Conservation (phyloP, 192 early-diverging fungal genomes). For the Coemansia sp. region DNA sequence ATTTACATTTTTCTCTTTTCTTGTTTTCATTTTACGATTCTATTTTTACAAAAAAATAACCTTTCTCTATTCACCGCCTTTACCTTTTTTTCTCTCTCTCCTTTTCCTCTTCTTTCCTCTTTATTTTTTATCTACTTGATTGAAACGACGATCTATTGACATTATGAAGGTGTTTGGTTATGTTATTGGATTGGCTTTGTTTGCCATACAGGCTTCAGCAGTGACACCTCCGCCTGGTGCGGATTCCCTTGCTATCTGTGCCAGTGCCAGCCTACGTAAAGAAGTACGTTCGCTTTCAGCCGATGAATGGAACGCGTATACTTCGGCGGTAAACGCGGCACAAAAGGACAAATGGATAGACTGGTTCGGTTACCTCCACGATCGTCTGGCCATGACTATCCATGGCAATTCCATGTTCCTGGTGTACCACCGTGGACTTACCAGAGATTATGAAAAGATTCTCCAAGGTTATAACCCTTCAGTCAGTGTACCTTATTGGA, state of each 20-base stretch:
- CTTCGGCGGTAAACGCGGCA: slow-evolving; percentile 19
- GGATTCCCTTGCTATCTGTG: slow-evolving; percentile 15
- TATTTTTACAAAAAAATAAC: background rate
- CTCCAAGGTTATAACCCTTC: slow-evolving; percentile 46
- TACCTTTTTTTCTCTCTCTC: background rate
- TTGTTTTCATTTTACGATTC: background rate
- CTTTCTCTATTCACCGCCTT: background rate
- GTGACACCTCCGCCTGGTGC: slow-evolving; percentile 32
- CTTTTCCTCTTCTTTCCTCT: background rate
- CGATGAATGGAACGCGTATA: slow-evolving; percentile 41
- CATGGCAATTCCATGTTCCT: slow-evolving; percentile 49
- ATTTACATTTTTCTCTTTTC: background rate
- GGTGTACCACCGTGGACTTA: slow-evolving; percentile 52
- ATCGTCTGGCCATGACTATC: slow-evolving; percentile 12
- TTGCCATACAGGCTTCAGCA: slow-evolving; percentile 1
- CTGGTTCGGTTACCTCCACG: slow-evolving; percentile 47
- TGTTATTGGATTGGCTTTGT: slow-evolving; percentile 26
- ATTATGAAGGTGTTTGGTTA: slow-evolving; percentile 32
- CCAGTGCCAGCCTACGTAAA: slow-evolving; percentile 33
- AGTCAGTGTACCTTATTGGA: slow-evolving; percentile 49
- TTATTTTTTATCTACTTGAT: background rate
- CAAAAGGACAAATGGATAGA: slow-evolving; percentile 40
- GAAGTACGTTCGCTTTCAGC: slow-evolving; percentile 41
- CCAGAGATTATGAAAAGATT: slow-evolving; percentile 51
- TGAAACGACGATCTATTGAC: too few relatives aligned